Evolutionary conservation across 352 stramenopile genomes (phyloP), one percentile per base, ranked within the genome.

Genomic region (Pythium aphanidermatum): DNA sequence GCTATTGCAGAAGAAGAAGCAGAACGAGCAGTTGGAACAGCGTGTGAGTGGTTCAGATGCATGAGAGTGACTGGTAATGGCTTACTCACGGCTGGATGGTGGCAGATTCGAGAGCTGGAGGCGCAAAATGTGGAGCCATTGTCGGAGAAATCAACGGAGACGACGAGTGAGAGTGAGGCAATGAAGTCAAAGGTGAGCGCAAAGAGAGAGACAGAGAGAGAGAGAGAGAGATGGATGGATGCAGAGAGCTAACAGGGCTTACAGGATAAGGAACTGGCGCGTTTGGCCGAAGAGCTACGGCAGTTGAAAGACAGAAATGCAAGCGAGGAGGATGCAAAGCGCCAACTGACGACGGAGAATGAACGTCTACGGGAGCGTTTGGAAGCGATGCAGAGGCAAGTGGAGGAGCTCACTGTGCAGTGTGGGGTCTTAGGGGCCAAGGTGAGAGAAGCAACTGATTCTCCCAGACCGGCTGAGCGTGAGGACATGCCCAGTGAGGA

Each of bases 1-100:
- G 11, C 49, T 90, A 25, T 46, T 90, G 46, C 77, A 87, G 40
- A 65, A 73, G 44, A 90, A 90, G 57, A 86, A 83, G 47, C 63
- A 79, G 47, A 86, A 83, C 38, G 74, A 87, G 21, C 17, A 60
- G 19, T 45, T 90, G 17, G 68, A 84, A 39, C 49, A 60, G 17
- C 63, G 68, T 46, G 67, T 84, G 31, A 10, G 58, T 46, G 26
- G 4, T 23, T 9, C n/a, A 19, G 17, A 31, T n/a, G 3, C 23
- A 24, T 12, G 12, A 45, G 16, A 28, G 13, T 41, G 10, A 41
- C 21, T 24, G 9, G 21, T n/a, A 41, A 16, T 43, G 36, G 6
- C 23, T 4, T 30, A 5, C 19, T 12, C 17, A 8, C 30, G 30
- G 2, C 21, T 43, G 12, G 19, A 29, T 35, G n/a, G 13, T 21